Percentiles rank a stretch among this genome's conserved stretches.
Conservation (phyloP, 805 yeast genomes). For the Suhomyces faveliae region DNA sequence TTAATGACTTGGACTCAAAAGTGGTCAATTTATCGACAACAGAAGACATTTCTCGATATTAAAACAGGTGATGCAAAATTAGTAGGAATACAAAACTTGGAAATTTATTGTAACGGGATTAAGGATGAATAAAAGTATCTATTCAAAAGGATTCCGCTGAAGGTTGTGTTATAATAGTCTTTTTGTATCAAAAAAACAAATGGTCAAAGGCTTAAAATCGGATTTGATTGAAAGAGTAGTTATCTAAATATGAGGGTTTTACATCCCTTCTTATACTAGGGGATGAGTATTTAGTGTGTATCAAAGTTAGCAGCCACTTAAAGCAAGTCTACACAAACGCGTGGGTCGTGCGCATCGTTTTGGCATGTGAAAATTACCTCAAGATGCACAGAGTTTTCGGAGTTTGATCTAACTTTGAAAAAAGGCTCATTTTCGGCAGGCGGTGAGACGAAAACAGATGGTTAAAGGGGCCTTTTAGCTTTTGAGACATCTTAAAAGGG, state of each 20-base stretch:
- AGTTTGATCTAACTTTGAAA: neutral
- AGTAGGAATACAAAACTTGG: neutral
- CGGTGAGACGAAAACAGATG: neutral
- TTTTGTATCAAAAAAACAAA: neutral
- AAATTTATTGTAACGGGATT: neutral
- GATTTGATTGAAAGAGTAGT: neutral
- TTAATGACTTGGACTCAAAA: constrained; percentile 32
- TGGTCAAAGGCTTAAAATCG: neutral
- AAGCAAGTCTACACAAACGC: constrained; percentile 4
- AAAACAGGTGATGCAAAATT: neutral
- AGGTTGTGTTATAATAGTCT: neutral
- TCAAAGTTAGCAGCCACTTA: constrained; percentile 12
- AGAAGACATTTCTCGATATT: constrained; percentile 6
- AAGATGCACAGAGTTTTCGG: neutral
- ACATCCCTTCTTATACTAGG: constrained; percentile 10
- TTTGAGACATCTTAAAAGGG: neutral
- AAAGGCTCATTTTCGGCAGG: neutral
- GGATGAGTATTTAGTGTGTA: neutral
- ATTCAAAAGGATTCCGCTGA: neutral
- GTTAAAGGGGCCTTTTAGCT: neutral
- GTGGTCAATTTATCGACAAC: constrained; percentile 12
- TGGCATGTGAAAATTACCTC: constrained; percentile 3
- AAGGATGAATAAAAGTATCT: neutral
- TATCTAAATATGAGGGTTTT: neutral
- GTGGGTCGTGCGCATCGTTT: constrained; percentile 3